Conservation (phyloP, 2,329 filamentous ascomycete species). For the Chalara sp. region DNA sequence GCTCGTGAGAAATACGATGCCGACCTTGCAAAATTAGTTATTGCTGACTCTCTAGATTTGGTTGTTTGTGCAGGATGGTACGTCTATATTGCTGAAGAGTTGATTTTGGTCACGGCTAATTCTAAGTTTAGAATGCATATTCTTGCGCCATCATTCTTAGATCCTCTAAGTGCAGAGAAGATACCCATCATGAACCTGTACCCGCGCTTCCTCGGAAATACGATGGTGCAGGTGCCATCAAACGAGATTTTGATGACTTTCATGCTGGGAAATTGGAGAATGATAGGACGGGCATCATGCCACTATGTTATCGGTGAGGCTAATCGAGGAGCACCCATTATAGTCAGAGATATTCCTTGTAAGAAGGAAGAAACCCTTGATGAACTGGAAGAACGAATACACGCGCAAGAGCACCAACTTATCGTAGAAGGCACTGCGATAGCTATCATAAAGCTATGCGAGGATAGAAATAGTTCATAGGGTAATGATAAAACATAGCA, state of each 20-base stretch:
- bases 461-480: slow-evolving; percentile 12
- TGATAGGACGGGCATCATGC: slow-evolving; percentile 74
- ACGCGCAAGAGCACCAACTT: slow-evolving; percentile 67
- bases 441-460: slow-evolving; percentile 35
- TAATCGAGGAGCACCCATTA: slow-evolving; percentile 69
- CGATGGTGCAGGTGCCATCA: slow-evolving; percentile 72
- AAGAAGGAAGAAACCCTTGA: slow-evolving; percentile 58
- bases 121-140: slow-evolving; percentile 49
- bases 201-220: slow-evolving; percentile 63
- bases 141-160: slow-evolving; percentile 52
- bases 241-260: slow-evolving; percentile 70
- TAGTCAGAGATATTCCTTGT: slow-evolving; percentile 62
- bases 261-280: slow-evolving; percentile 55
- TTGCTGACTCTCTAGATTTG: slow-evolving; percentile 45
- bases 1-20: slow-evolving; percentile 58
- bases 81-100: too few relatives aligned
- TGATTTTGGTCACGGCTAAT: too few relatives aligned
- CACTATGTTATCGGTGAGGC: slow-evolving; percentile 79
- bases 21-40: slow-evolving; percentile 56
- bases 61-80: slow-evolving; percentile 60
- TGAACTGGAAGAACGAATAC: slow-evolving; percentile 65
- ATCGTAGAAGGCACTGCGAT: slow-evolving; percentile 67
- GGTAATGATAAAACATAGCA: too few relatives aligned
- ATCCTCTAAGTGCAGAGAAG: slow-evolving; percentile 45
- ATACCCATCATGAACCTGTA: slow-evolving; percentile 64